Conservation (phyloP, 192 early-diverging fungal species). For the Backusella liffmaniae region DNA sequence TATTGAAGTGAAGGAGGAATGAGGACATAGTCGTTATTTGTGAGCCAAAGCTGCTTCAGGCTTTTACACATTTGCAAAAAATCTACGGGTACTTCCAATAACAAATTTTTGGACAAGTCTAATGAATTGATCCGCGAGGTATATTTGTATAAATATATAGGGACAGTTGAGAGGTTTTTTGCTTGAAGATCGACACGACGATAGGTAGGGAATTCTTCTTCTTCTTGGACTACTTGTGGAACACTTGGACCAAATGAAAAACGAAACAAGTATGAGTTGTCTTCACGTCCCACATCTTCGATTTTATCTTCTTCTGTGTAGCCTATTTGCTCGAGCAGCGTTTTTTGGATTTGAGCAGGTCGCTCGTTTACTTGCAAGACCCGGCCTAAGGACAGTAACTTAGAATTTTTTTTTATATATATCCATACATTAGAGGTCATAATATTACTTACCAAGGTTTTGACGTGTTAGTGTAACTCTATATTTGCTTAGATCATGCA, state of each 20-base stretch:
- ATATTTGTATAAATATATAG: constrained; percentile 70
- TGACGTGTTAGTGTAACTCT: constrained; percentile 22
- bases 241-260: constrained; percentile 63
- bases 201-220: constrained; percentile 40
- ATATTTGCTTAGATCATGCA: constrained; percentile 58
- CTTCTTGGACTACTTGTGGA: constrained; percentile 40
- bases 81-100: constrained; percentile 80
- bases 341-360: constrained; percentile 73
- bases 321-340: constrained; percentile 74
- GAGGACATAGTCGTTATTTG: constrained; percentile 64
- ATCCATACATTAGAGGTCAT: constrained; percentile 45
- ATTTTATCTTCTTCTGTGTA: constrained; percentile 77
- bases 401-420: constrained; percentile 50
- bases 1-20: constrained; percentile 70
- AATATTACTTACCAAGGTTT: constrained; percentile 19
- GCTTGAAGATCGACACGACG: constrained; percentile 67
- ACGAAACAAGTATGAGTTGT: constrained; percentile 83
- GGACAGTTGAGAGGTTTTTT: constrained; percentile 74
- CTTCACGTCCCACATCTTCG: constrained; percentile 77
- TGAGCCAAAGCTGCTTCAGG: constrained; percentile 67
- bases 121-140: constrained; percentile 70
- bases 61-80: constrained; percentile 72
- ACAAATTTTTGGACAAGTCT: constrained; percentile 79
- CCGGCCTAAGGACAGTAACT: constrained; percentile 61
- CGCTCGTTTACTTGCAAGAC: constrained; percentile 65